Evolutionary conservation across 2,329 filamentous ascomycete genomes (phyloP).

Genomic region (Botrytis sinoallii): DNA sequence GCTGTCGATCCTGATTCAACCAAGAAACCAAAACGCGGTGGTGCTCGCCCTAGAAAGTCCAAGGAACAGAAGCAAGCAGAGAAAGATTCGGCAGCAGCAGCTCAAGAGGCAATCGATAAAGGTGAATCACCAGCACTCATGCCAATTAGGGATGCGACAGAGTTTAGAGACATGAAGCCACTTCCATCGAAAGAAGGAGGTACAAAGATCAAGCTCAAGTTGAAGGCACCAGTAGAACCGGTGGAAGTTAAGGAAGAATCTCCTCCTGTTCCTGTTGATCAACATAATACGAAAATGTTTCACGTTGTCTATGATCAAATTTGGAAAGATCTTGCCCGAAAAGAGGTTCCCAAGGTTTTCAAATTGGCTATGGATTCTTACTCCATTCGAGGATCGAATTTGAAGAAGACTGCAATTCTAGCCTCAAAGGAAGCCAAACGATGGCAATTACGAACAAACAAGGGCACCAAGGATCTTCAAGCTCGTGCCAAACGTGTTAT

Average conservation of each 20-base stretch:
- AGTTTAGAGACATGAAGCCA: slow-evolving; percentile 22
- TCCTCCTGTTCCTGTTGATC: slow-evolving; percentile 36
- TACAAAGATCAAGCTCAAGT: slow-evolving; percentile 54
- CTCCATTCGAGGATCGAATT: slow-evolving; percentile 84
- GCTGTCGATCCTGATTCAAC: slow-evolving; percentile 49
- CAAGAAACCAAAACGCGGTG: slow-evolving; percentile 49
- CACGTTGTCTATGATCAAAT: slow-evolving; percentile 98
- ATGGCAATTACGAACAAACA: slow-evolving; percentile 97
- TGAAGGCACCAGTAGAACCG: slow-evolving; percentile 38
- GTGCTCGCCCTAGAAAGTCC: slow-evolving; percentile 79
- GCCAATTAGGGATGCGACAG: slow-evolving; percentile 36
- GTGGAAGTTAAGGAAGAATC: slow-evolving; percentile 43
- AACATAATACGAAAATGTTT: slow-evolving; percentile 85
- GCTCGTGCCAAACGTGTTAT: slow-evolving; percentile 96
- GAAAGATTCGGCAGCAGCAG: slow-evolving; percentile 79
- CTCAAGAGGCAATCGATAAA: slow-evolving; percentile 78
- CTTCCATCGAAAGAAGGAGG: slow-evolving; percentile 47
- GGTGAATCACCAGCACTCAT: slow-evolving; percentile 66
- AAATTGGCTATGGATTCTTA: slow-evolving; percentile 85
- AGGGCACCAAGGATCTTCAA: slow-evolving; percentile 96
- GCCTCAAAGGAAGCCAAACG: slow-evolving; percentile 95
- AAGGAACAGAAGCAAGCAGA: slow-evolving; percentile 82
- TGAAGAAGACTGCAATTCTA: slow-evolving; percentile 94
- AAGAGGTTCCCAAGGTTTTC: slow-evolving; percentile 89
- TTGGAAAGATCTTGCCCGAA: slow-evolving; percentile 89